Evolutionary conservation across 2,329 filamentous ascomycete species (phyloP).

Genomic region (Alternaria sp.): DNA sequence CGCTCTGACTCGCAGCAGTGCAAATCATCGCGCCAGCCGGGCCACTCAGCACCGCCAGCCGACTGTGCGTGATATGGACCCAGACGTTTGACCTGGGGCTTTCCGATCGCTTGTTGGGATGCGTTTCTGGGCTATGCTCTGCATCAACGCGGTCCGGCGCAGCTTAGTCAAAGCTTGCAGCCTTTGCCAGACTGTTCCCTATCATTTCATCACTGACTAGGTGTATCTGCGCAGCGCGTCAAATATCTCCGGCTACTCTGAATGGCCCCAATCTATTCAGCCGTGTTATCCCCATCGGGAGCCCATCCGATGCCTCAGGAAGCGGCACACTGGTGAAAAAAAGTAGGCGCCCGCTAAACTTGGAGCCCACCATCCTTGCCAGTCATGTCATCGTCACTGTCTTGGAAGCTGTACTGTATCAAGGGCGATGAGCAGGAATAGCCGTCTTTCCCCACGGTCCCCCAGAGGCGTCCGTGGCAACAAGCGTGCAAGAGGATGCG

Average conservation of each 20-base stretch:
- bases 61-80: constrained; percentile 21
- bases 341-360: constrained; percentile 50
- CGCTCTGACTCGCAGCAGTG: constrained; percentile 45
- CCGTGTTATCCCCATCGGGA: constrained; percentile 51
- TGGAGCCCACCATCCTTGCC: constrained; percentile 35
- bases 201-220: constrained; percentile 30
- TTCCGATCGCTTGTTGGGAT: constrained; percentile 42
- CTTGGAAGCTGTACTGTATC: constrained; percentile 6
- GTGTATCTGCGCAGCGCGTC: constrained; percentile 32
- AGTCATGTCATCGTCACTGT: constrained; percentile 2
- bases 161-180: constrained; percentile 35
- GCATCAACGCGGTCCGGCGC: constrained; percentile 22
- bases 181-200: constrained; percentile 33
- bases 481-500: constrained; percentile 22
- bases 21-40: constrained; percentile 48
- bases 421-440: constrained; percentile 28
- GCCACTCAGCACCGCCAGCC: constrained; percentile 34
- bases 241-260: constrained; percentile 45
- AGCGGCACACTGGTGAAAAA: constrained; percentile 34
- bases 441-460: constrained; percentile 18
- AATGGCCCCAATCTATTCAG: constrained; percentile 46
- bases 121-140: constrained; percentile 16
- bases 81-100: constrained; percentile 34
- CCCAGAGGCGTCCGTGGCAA: constrained; percentile 21
- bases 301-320: constrained; percentile 44